Percentiles rank a stretch among this genome's conserved stretches.
Conservation (phyloP, 768 basidiomycete species). For the Macrolepiota fuliginosa region DNA sequence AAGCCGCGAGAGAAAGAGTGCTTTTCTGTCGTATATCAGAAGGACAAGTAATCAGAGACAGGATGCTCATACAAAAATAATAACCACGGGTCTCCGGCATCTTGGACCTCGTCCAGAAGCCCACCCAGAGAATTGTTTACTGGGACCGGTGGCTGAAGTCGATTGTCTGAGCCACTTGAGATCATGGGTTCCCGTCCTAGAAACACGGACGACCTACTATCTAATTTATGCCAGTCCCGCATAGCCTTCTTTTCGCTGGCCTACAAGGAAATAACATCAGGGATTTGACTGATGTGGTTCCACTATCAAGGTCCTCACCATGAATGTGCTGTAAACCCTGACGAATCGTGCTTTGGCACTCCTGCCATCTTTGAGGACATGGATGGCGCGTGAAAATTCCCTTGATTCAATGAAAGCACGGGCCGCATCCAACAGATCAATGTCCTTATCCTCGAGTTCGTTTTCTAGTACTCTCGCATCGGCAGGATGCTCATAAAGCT, state of each 20-base stretch:
- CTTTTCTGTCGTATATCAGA: conserved; percentile 53
- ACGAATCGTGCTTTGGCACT: conserved; percentile 78
- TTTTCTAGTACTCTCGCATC: conserved; percentile 34
- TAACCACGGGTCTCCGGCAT: conserved; percentile 74
- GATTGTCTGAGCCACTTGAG: conserved; percentile 46
- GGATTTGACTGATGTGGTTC: not conserved
- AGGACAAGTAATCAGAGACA: conserved; percentile 2
- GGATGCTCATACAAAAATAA: conserved; percentile 67
- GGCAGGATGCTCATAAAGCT: conserved; percentile 27
- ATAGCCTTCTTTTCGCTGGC: conserved; percentile 81
- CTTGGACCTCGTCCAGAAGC: conserved; percentile 58
- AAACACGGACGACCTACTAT: conserved; percentile 47
- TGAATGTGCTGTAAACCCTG: conserved; percentile 74
- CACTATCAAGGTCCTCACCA: conserved; percentile 54
- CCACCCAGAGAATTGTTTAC: conserved; percentile 56
- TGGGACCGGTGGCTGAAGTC: conserved; percentile 66
- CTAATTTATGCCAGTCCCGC: conserved; percentile 81
- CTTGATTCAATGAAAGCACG: conserved; percentile 71
- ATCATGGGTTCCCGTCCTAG: not conserved
- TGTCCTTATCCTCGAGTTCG: conserved; percentile 59
- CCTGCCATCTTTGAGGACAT: conserved; percentile 60
- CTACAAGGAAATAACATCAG: conserved; percentile 35
- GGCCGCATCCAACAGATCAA: conserved; percentile 71
- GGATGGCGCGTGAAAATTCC: conserved; percentile 74
- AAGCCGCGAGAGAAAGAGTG: conserved; percentile 77